phyloP scores from a whole-genome alignment of 306 rosid genomes.

The Morella rubra region DNA sequence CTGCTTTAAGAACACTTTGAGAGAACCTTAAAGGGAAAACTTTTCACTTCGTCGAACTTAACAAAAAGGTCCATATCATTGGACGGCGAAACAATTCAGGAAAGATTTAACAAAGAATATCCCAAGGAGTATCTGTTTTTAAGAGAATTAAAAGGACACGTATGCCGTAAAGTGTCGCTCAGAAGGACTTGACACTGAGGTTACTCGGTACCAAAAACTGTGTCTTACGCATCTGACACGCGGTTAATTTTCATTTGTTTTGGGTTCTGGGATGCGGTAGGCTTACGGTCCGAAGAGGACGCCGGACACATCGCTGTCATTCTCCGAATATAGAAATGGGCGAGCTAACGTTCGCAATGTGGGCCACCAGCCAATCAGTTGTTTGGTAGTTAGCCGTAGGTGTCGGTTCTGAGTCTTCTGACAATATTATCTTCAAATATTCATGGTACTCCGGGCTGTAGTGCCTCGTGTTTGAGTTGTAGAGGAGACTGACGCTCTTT shows the following conservation, averaged over 20 bases:
- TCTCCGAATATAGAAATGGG: not conserved
- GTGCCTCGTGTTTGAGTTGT: not conserved
- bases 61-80: not conserved
- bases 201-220: not conserved
- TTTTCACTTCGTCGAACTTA: not conserved
- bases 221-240: constrained; percentile 19
- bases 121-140: not conserved
- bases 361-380: constrained; percentile 1
- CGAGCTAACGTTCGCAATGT: not conserved
- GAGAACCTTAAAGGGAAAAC: not conserved
- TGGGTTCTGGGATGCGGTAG: not conserved
- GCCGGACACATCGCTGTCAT: not conserved
- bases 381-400: not conserved
- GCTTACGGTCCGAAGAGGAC: not conserved
- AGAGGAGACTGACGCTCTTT: too few relatives aligned
- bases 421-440: too few relatives aligned
- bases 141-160: constrained; percentile 17
- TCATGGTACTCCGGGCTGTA: not conserved
- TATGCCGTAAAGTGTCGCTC: constrained; percentile 28
- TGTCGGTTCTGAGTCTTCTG: not conserved
- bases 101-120: not conserved
- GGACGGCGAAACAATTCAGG: not conserved
- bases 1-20: not conserved
- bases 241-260: too few relatives aligned
- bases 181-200: not conserved